Conservation (phyloP, 208 protist genomes). For the Phytomonas sp. region DNA sequence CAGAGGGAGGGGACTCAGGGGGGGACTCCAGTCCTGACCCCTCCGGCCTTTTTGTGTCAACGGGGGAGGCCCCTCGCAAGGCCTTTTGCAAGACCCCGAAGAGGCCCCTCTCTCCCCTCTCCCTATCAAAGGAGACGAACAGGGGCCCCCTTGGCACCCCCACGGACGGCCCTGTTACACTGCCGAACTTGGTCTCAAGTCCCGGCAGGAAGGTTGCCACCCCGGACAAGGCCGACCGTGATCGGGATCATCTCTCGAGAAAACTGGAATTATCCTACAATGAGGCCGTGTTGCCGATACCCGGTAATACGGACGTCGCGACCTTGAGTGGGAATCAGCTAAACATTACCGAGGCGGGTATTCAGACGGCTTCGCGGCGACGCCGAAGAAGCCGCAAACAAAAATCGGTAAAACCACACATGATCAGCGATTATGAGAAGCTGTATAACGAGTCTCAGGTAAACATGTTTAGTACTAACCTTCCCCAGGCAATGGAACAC, state of each 20-base stretch:
- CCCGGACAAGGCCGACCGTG: neutral
- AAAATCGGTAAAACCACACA: neutral
- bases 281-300: neutral
- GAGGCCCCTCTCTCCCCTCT: too few species aligned
- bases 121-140: too few species aligned
- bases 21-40: neutral
- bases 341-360: neutral
- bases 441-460: slow-evolving; percentile 10
- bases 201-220: neutral
- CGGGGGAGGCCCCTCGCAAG: neutral
- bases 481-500: slow-evolving; percentile 55
- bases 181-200: neutral
- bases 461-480: slow-evolving; percentile 43
- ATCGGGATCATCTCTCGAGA: neutral
- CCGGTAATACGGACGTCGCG: neutral
- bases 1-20: neutral
- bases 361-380: neutral
- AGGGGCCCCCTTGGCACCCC: neutral
- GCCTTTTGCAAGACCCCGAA: too few species aligned
- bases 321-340: neutral
- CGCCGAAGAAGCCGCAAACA: neutral
- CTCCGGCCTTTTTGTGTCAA: neutral
- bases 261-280: neutral
- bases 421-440: neutral
- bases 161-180: neutral